Conservation (phyloP, 2,329 filamentous ascomycete genomes). For the Diaporthe citriasiana region DNA sequence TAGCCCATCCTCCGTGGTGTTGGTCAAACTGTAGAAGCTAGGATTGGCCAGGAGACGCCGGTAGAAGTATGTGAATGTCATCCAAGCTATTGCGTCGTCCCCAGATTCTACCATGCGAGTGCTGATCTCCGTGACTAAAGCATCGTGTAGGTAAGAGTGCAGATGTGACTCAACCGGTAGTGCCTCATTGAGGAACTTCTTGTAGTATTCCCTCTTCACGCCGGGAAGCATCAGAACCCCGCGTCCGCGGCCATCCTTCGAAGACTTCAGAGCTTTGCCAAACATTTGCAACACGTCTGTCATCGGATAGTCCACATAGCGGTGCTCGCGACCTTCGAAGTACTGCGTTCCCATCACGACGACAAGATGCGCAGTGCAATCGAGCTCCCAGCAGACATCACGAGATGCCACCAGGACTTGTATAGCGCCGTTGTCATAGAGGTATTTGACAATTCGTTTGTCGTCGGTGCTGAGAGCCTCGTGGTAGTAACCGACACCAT, state of each 20-base stretch:
- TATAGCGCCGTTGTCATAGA: conserved; percentile 90
- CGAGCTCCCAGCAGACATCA: conserved; percentile 96
- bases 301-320: conserved; percentile 96
- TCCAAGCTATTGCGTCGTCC: conserved; percentile 98
- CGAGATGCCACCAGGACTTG: conserved; percentile 83
- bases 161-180: conserved; percentile 95
- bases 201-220: conserved; percentile 97
- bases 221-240: conserved; percentile 97
- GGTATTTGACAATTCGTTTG: conserved; percentile 92
- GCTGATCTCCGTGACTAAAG: conserved; percentile 97
- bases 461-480: conserved; percentile 91
- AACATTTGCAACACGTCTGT: conserved; percentile 98
- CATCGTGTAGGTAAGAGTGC: conserved; percentile 92
- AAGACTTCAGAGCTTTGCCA: conserved; percentile 86
- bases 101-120: conserved; percentile 95
- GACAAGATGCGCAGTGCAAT: conserved; percentile 89
- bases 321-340: conserved; percentile 95
- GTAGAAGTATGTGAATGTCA: conserved; percentile 99
- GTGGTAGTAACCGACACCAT: conserved; percentile 97
- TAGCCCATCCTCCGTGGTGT: conserved; percentile 92
- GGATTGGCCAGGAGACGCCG: conserved; percentile 94
- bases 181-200: conserved; percentile 97
- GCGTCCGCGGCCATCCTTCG: conserved; percentile 83
- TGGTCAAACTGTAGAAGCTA: conserved; percentile 92
- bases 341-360: conserved; percentile 98